phyloP scores from a whole-genome alignment of 1,284 basidiomycete species.

The Marasmius fiardii region DNA sequence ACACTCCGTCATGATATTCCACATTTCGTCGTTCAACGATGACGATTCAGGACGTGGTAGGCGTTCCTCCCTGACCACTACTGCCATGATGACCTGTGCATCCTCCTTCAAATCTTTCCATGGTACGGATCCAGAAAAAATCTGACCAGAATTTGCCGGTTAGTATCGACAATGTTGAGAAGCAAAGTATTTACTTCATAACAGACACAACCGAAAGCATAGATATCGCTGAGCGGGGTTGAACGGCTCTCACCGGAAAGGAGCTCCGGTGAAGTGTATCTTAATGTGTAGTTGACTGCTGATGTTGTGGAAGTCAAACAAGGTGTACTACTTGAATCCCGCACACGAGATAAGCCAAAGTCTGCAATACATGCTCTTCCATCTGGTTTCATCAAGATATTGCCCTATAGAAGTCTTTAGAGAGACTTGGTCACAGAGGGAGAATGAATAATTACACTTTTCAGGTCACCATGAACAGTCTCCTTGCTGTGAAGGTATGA shows the following conservation, averaged over 20 bases:
- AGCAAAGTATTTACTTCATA: not conserved
- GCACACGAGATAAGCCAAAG: conserved; percentile 28
- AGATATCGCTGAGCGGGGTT: not conserved
- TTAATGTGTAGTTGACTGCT: conserved; percentile 17
- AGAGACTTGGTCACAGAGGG: not conserved
- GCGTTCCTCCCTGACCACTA: not conserved
- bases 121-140: not conserved
- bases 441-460: conserved; percentile 25
- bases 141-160: not conserved
- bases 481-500: conserved; percentile 29
- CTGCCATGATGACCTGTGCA: not conserved
- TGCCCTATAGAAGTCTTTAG: not conserved
- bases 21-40: not conserved
- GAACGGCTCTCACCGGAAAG: conserved; percentile 5
- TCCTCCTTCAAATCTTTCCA: not conserved
- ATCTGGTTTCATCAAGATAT: conserved; percentile 22
- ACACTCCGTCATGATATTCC: not conserved
- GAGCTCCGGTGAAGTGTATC: conserved; percentile 23
- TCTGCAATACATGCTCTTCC: conserved; percentile 29
- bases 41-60: not conserved
- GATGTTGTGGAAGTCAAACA: not conserved
- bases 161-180: not conserved
- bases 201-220: not conserved
- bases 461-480: conserved; percentile 36
- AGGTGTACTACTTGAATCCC: conserved; percentile 12